Evolutionary conservation across 192 early-diverging fungal species (phyloP), one percentile per base, ranked within the genome.

Genomic region (Chytriomyces confervae): DNA sequence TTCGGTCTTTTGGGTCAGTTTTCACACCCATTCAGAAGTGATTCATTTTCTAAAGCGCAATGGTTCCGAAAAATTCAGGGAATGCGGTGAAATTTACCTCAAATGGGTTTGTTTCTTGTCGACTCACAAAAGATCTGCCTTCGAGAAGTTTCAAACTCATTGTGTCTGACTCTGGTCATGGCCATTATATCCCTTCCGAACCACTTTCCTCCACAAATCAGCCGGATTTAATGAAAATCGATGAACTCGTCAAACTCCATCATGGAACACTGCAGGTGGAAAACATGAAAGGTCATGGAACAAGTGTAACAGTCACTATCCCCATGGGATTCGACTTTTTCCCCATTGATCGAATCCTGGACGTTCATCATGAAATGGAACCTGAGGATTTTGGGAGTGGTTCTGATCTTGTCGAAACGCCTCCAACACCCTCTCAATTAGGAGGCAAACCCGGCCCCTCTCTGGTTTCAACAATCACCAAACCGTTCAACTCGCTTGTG

Each of bases 1-100:
- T 84, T 89, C 46, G 89, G 89, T 46, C 66, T 91, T 49, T 80
- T 88, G 20, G 83, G 85, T 1, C 84, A 88, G 24, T 81, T 83
- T 0, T 82, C 85, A 68, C 64, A 23, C 8, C 51, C 18, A 4
- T 74, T 27, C 20, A 67, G 48, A 63, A 29, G 1, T 36, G 36
- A 4, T 36, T 36, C 36, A 2, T 36, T 36, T 65, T 63, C 13
- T 63, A 85, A 88, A 36, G 81, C 84, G 47, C 82, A 81, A 5
- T 86, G 80, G 83, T 47, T 57, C 5, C 0, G 16, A 57, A 36
- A 36, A 36, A 36, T 36, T 36, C 36, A 45, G 85, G 86, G 46
- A 79, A 85, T 18, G 83, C 88, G 9, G 87, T 68, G 81, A 87
- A 72, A 75, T 84, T 71, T 83, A 89, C 78, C 48, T 62, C 61